Evolutionary conservation across 2,329 filamentous ascomycete genomes (phyloP), one percentile per base, ranked within the genome.

Genomic region (Onygenales sp.): DNA sequence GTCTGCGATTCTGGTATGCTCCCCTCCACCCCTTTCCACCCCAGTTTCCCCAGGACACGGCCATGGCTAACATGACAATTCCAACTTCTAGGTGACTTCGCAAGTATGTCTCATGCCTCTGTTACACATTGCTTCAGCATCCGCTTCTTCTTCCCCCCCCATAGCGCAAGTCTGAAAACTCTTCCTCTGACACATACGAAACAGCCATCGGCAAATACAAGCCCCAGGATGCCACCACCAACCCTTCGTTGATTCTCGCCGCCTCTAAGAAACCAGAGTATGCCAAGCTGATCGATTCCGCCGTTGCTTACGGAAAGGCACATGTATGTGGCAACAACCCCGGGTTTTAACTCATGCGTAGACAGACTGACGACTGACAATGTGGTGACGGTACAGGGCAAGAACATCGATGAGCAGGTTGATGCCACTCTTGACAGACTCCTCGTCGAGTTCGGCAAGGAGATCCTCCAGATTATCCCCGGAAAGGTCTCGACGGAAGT

Each of bases 211-310:
- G 81, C 80, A 96, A 97, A 81, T 98, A 98, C 85, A 95, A 95
- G 85, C 93, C 93, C 61, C 91, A 98, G 82, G 93, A 98, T 88
- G 93, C 93, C 70, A 98, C 93, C 74, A 98, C 93, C 79, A 98
- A 98, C 85, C 93, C 93, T 57, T 97, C 93, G 60, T 82, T 98
- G 72, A 97, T 98, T 76, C 87, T 98, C 71, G 92, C 91, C 63
- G 93, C 93, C 60, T 91, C 93, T 71, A 97, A 98, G 83, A 97
- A 97, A 84, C 70, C 88, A 72, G 91, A 96, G 76, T 97, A 97
- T 75, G 89, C 88, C 68, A 85, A 86, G 74, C 79, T 97, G 70
- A 94, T 96, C 65, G 91, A 97, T 69, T 76, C 78, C 54, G 90
- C 92, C 64, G 80, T 96, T 63, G 80, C 78, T 60, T 91, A 89